Percentiles rank a stretch among this genome's conserved stretches.
Conservation (phyloP, 179 eudicot genomes). For the Spergularia azorica region DNA sequence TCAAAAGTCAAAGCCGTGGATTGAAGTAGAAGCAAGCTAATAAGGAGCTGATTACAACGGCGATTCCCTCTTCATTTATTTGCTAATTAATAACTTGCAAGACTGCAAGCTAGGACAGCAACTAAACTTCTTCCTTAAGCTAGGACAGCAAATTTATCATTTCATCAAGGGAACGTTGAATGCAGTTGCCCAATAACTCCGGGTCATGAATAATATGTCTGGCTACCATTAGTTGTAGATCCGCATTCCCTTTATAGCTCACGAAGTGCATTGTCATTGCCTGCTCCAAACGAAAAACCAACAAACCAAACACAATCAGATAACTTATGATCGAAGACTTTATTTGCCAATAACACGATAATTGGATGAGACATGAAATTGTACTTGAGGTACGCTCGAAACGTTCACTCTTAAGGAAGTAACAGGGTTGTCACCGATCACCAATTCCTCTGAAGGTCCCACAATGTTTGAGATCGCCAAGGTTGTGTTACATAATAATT, state of each 20-base stretch:
- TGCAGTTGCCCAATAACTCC: conserved; percentile 49
- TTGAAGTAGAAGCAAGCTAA: too few relatives aligned
- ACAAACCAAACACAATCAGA: neutral
- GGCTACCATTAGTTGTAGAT: conserved; percentile 66
- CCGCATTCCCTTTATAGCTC: conserved; percentile 63
- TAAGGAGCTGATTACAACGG: too few relatives aligned
- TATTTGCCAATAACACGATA: too few relatives aligned
- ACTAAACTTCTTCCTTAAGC: too few relatives aligned
- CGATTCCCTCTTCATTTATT: too few relatives aligned
- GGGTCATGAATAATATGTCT: conserved; percentile 60
- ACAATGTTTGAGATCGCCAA: conserved; percentile 64
- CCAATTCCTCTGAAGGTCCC: conserved; percentile 57
- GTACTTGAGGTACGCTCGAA: conserved; percentile 66
- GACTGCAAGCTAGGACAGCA: too few relatives aligned
- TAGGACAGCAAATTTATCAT: too few relatives aligned
- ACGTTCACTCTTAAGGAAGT: conserved; percentile 46
- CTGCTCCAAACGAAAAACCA: conserved; percentile 27
- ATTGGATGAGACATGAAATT: neutral
- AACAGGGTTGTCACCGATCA: conserved; percentile 47
- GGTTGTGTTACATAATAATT: conserved; percentile 53
- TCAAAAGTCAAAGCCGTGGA: too few relatives aligned
- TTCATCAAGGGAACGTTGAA: conserved; percentile 43
- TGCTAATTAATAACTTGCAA: too few relatives aligned
- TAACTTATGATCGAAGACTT: neutral
- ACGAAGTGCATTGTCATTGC: conserved; percentile 67